These are phyloP conservation scores for Prillingera fragicola DNA, from an alignment of 1,284 basidiomycete species.

Conservation along the genomic window DNA sequence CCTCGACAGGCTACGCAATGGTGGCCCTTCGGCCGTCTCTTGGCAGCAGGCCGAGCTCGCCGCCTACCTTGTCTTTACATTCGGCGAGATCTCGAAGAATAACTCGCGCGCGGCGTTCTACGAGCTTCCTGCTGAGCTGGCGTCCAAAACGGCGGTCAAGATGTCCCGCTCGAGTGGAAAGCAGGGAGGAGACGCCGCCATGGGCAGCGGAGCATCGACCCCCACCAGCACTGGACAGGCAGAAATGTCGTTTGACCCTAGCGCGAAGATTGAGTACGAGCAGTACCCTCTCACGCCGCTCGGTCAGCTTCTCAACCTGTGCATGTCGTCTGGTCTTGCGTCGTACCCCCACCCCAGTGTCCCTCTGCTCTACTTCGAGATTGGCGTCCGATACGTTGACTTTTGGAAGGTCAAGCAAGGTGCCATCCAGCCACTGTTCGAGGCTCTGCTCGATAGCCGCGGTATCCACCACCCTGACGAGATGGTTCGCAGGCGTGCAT, in stretches of 20 bases:
- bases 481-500: slow-evolving; percentile 70
- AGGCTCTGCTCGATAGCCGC: slow-evolving; percentile 77
- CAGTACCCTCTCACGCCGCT: slow-evolving; percentile 81
- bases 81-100: slow-evolving; percentile 73
- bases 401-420: slow-evolving; percentile 92
- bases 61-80: slow-evolving; percentile 84
- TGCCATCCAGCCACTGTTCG: slow-evolving; percentile 75
- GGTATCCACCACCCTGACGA: slow-evolving; percentile 78
- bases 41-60: slow-evolving; percentile 96
- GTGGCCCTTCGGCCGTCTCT: slow-evolving; percentile 52
- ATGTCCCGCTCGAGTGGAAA: slow-evolving; percentile 26
- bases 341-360: slow-evolving; percentile 81
- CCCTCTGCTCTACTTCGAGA: slow-evolving; percentile 91
- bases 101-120: slow-evolving; percentile 47
- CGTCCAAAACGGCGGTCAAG: slow-evolving; percentile 31
- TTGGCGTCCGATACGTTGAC: slow-evolving; percentile 82
- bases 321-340: slow-evolving; percentile 77
- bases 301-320: slow-evolving; percentile 80
- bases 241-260: slow-evolving; percentile 18
- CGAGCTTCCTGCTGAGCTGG: slow-evolving; percentile 45
- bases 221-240: slow-evolving; percentile 15
- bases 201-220: slow-evolving; percentile 34
- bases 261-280: slow-evolving; percentile 68
- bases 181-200: slow-evolving; percentile 24
- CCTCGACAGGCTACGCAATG: slow-evolving; percentile 32